These are phyloP conservation scores for Epithemia pelagica DNA, from an alignment of 108 stramenopile genomes.

Conservation along the genomic window DNA sequence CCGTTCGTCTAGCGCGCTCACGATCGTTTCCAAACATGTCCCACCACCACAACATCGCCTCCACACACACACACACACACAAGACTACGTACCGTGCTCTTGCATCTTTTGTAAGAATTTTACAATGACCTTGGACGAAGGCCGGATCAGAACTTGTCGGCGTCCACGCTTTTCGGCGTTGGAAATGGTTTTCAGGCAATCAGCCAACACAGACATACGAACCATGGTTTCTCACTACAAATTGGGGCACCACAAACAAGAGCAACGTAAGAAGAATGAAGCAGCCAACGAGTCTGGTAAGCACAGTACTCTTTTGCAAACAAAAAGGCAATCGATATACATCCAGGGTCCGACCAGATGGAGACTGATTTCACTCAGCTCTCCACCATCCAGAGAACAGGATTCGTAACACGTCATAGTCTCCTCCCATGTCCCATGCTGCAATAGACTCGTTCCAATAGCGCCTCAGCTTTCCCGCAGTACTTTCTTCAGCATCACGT, in stretches of 20 bases:
- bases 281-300: no score
- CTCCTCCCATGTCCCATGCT: no score
- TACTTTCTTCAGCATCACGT: no score
- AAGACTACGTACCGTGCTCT: slow-evolving; percentile 88
- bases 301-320: not conserved
- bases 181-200: slow-evolving; percentile 99
- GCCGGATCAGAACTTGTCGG: slow-evolving; percentile 97
- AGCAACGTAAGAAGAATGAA: not conserved
- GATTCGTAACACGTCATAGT: no score
- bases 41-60: not conserved
- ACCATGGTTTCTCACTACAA: slow-evolving; percentile 77
- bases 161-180: slow-evolving; percentile 99
- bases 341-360: not conserved
- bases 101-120: slow-evolving; percentile 99
- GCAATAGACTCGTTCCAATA: no score
- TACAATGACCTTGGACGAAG: slow-evolving; percentile 98
- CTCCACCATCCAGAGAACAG: no score
- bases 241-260: slow-evolving; percentile 9
- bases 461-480: no score
- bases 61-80: not conserved
- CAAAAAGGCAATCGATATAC: not conserved
- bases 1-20: slow-evolving; percentile 11
- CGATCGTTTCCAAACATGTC: slow-evolving; percentile 2
- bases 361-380: no score
- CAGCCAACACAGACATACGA: slow-evolving; percentile 99